Evolutionary conservation across 441 rosid species (phyloP), one percentile per base, ranked within the genome.

Genomic region (Flueggea neowawraea): DNA sequence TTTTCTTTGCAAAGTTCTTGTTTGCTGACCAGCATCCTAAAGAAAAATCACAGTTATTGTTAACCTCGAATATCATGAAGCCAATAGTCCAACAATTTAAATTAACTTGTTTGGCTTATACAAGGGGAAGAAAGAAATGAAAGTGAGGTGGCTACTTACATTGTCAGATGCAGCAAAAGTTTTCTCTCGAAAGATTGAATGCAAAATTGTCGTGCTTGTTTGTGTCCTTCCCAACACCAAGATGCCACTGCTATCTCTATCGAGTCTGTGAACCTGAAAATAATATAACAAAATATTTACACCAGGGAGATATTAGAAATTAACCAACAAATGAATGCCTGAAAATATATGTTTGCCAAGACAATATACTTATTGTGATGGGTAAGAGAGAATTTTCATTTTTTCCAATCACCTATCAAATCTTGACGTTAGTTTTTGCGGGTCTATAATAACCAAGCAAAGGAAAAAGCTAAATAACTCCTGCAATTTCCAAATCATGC

Each of bases 161-260:
- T 79, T 64, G 58, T 78, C 75, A 5, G 87, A 83, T 59, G 90
- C 95, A 65, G 84, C 81, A 65, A 77, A 65, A 63, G 97, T 90
- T 84, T 90, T 91, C 78, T 89, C 96, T 5, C 94, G 84, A 78
- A 94, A 94, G 61, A 94, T 71, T 44, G 95, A 79, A 79, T 94
- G 97, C 76, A 94, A 76, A 72, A 84, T 74, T 51, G 91, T 73
- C 4, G 95, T 80, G 75, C 93, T 87, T 6, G 76, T 74, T 68
- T 84, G 90, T 44, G 96, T 91, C 81, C 97, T 87, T 58, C 90
- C 99, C 95, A 94, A 80, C 67, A 94, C 91, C 86, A 91, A 77
- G 70, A 94, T 79, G 58, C 99, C 99, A 70, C 96, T 89, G 69
- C 96, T 74, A 76, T 91, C 99, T 83, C 84, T 78, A 78, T 91